These are phyloP conservation scores for Erysimum cheiranthoides DNA, from an alignment of 345 rosid species.

Conservation along the genomic window DNA sequence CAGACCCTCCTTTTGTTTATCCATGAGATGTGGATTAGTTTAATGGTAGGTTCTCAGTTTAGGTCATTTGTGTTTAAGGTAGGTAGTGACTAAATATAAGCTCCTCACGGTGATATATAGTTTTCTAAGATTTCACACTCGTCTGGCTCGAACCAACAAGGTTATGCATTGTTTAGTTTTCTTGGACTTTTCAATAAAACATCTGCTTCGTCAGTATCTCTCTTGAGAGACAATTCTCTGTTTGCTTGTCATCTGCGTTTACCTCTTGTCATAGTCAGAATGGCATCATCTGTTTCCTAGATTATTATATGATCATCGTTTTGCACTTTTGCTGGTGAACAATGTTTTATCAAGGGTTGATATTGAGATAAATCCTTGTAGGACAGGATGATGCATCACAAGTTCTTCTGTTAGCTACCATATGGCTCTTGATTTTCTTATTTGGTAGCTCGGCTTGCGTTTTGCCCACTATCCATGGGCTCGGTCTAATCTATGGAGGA, in stretches of 20 bases:
- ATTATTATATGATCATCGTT: constrained; percentile 2
- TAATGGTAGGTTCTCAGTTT: not conserved
- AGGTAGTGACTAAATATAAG: not conserved
- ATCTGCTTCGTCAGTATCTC: not conserved
- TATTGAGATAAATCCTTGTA: constrained; percentile 80
- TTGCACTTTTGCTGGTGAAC: not conserved
- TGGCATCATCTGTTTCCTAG: not conserved
- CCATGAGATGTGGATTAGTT: not conserved
- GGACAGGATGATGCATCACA: constrained; percentile 99
- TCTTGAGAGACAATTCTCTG: not conserved
- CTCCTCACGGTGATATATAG: not conserved
- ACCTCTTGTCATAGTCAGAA: constrained; percentile 1
- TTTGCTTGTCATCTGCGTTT: constrained; percentile 15
- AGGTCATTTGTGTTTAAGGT: constrained; percentile 5
- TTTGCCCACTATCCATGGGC: constrained; percentile 64
- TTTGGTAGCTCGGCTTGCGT: constrained; percentile 68
- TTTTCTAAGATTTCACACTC: constrained; percentile 1
- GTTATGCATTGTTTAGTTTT: not conserved
- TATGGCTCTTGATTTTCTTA: constrained; percentile 81
- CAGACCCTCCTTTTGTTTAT: not conserved
- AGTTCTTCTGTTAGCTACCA: constrained; percentile 75
- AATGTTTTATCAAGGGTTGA: constrained; percentile 42
- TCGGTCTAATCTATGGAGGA: constrained; percentile 66
- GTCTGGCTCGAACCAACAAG: not conserved
- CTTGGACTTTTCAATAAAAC: not conserved